Evolutionary conservation across 1,284 basidiomycete genomes (phyloP).

Genomic region (Irpex sp.): DNA sequence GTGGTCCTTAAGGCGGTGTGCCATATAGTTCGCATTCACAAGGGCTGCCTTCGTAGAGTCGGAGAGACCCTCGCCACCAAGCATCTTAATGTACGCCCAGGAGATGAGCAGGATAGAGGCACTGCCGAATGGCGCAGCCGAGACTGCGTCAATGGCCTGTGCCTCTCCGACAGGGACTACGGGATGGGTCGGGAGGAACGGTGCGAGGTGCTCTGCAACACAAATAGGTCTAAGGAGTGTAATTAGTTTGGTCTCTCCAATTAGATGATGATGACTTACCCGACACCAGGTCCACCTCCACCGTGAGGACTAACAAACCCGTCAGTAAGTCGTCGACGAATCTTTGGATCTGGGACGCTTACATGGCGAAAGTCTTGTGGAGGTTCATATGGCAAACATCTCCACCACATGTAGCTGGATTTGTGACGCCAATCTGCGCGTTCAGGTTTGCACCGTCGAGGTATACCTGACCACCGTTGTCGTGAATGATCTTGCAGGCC

Average conservation of each 20-base stretch:
- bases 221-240: slow-evolving; percentile 76
- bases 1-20: slow-evolving; percentile 78
- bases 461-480: slow-evolving; percentile 96
- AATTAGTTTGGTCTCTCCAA: background rate
- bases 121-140: slow-evolving; percentile 91
- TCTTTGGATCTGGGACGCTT: slow-evolving; percentile 17
- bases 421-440: slow-evolving; percentile 93
- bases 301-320: slow-evolving; percentile 77
- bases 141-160: slow-evolving; percentile 82
- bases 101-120: slow-evolving; percentile 96
- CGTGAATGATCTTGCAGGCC: slow-evolving; percentile 92
- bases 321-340: slow-evolving; percentile 4
- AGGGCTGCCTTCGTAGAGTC: slow-evolving; percentile 86
- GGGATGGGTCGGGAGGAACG: slow-evolving; percentile 94
- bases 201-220: slow-evolving; percentile 88
- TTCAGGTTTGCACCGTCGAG: slow-evolving; percentile 97
- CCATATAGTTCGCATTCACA: slow-evolving; percentile 97
- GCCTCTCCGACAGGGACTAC: slow-evolving; percentile 67
- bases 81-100: slow-evolving; percentile 98
- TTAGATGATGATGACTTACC: slow-evolving; percentile 38
- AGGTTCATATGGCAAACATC: slow-evolving; percentile 98
- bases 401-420: slow-evolving; percentile 93
- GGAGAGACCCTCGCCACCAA: slow-evolving; percentile 86
- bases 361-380: slow-evolving; percentile 96
- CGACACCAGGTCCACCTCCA: slow-evolving; percentile 94